phyloP scores from a whole-genome alignment of 352 stramenopile species.

The Globisporangium spiculum region DNA sequence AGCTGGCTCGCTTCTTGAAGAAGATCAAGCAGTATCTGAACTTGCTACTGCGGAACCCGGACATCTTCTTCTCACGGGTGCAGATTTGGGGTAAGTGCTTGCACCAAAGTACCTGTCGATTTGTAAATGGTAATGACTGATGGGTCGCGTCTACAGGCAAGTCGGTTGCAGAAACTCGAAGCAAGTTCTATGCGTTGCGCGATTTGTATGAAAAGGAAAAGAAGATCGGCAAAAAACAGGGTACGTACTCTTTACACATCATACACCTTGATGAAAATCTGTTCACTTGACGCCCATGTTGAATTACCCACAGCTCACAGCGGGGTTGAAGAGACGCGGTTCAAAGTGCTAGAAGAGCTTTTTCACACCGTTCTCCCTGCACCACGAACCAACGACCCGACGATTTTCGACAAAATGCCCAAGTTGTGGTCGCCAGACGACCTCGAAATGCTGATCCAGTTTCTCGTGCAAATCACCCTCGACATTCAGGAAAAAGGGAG shows the following conservation, averaged over 20 bases:
- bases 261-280: not conserved
- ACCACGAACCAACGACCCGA: slow-evolving; percentile 21
- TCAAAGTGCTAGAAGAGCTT: slow-evolving; percentile 42
- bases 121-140: not conserved
- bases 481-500: slow-evolving; percentile 53
- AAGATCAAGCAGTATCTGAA: slow-evolving; percentile 62
- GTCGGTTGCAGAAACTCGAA: slow-evolving; percentile 51
- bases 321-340: slow-evolving; percentile 26
- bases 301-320: slow-evolving; percentile 13
- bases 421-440: slow-evolving; percentile 62
- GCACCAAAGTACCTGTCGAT: not conserved
- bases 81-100: slow-evolving; percentile 54
- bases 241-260: not conserved
- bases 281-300: not conserved
- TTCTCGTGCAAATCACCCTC: slow-evolving; percentile 56
- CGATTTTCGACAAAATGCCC: slow-evolving; percentile 25
- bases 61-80: slow-evolving; percentile 64
- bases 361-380: slow-evolving; percentile 45
- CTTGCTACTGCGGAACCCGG: slow-evolving; percentile 32
- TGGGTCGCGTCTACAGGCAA: slow-evolving; percentile 32
- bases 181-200: slow-evolving; percentile 73
- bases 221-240: slow-evolving; percentile 6
- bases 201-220: slow-evolving; percentile 63
- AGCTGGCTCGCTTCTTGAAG: slow-evolving; percentile 52
- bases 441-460: slow-evolving; percentile 49